Conservation (phyloP, 192 early-diverging fungal species). For the Phlyctochytrium planicorne region DNA sequence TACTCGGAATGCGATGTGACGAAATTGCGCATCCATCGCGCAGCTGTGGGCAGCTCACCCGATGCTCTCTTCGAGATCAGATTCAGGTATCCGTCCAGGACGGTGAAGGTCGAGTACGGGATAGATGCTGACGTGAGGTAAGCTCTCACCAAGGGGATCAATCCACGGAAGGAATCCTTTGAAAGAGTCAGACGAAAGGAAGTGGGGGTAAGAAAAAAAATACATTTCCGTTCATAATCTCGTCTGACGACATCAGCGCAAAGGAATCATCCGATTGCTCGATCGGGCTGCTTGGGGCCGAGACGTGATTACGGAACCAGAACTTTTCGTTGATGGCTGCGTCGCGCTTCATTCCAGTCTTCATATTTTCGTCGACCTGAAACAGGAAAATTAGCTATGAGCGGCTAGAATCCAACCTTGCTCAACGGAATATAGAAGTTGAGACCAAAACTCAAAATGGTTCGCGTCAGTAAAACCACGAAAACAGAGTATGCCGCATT, state of each 20-base stretch:
- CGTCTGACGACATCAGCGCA: constrained; percentile 79
- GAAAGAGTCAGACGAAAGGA: background rate
- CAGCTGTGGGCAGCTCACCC: constrained; percentile 81
- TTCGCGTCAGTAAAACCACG: constrained; percentile 85
- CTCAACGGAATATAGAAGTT: constrained; percentile 97
- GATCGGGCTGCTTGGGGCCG: constrained; percentile 4
- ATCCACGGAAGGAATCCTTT: constrained; percentile 70
- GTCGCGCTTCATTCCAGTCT: constrained; percentile 77
- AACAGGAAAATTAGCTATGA: background rate
- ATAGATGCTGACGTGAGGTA: constrained; percentile 78
- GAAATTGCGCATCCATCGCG: constrained; percentile 88
- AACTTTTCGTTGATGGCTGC: constrained; percentile 73
- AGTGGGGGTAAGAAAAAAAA: background rate
- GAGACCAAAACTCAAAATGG: constrained; percentile 82
- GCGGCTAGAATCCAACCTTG: constrained; percentile 56
- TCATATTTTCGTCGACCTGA: constrained; percentile 92
- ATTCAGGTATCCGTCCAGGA: constrained; percentile 72
- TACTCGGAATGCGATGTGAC: constrained; percentile 84
- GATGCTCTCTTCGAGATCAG: constrained; percentile 79
- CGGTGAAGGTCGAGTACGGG: constrained; percentile 63
- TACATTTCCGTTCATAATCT: constrained; percentile 73
- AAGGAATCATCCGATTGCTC: constrained; percentile 35
- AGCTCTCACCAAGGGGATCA: constrained; percentile 78
- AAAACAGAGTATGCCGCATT: constrained; percentile 96
- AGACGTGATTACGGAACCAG: background rate